Evolutionary conservation across 495 filamentous ascomycete species (phyloP), one percentile per base, ranked within the genome.

Genomic region (Collariella sp.): DNA sequence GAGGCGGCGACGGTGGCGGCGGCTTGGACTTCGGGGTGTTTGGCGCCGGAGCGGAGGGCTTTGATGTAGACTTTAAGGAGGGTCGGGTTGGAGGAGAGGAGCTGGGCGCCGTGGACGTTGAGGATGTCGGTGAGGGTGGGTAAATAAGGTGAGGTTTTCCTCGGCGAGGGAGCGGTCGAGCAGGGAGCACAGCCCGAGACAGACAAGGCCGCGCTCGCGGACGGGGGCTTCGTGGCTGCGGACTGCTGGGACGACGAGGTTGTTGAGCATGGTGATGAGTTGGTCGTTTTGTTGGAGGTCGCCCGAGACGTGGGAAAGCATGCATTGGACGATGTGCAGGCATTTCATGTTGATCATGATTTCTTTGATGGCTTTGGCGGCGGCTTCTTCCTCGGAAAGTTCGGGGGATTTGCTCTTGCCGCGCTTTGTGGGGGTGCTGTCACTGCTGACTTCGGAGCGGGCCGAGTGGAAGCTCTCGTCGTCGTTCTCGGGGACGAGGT

Each of bases 311-410:
- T 96, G 93, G 65, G 94, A 82, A 39, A 99, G 77, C 90, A 96
- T 95, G 75, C 89, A 97, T 62, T 94, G 89, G 20, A 94, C 90
- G 60, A 99, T 95, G 63, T 96, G 88, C 34, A 99, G 78, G 71
- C 93, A 96, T 68, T 97, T 96, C 82, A 96, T 88, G 73, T 97
- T 96, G 62, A 97, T 85, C 75, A 95, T 82, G 65, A 97, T 90
- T 67, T 96, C 89, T 51, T 79, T 79, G 52, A 96, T 78, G 2
- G 89, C 84, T 70, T 91, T 95, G 12, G 80, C 79, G 64, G 89
- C 85, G 7, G 84, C 83, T 46, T 86, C 83, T 60, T 89, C 87
- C 60, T 85, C 85, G 44, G 79, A 81, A 46, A 81, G 75, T 20
- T 78, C 77, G 5, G 72, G 67, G 2, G 72, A 72, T 57, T 74